These are phyloP conservation scores for Ambrosia hybrid DNA, from an alignment of 140 eudicot genomes.

Conservation along the genomic window DNA sequence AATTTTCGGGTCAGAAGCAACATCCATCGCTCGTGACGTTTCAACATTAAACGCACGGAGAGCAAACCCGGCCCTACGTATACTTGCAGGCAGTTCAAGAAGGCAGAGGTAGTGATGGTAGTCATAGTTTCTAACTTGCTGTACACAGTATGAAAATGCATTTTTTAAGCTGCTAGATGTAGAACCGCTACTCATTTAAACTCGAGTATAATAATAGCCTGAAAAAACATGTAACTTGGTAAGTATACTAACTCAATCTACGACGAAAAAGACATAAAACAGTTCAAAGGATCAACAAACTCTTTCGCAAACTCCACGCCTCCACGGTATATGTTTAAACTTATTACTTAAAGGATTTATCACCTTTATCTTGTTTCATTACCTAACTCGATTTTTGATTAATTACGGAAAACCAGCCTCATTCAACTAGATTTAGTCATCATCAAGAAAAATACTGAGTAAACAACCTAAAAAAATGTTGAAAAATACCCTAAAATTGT, in stretches of 20 bases:
- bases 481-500: too few species aligned
- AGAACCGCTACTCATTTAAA: conserved; percentile 59
- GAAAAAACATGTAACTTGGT: conserved; percentile 20
- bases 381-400: background rate
- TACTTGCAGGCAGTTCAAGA: conserved; percentile 78
- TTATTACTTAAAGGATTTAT: conserved; percentile 1
- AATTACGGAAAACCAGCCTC: background rate
- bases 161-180: conserved; percentile 56
- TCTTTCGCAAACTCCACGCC: conserved; percentile 3
- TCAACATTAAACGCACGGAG: conserved; percentile 93
- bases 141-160: conserved; percentile 92
- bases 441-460: too few species aligned
- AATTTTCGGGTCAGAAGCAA: conserved; percentile 89
- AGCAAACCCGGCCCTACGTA: conserved; percentile 93
- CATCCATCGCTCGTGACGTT: conserved; percentile 87
- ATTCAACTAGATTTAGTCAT: background rate
- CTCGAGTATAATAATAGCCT: conserved; percentile 28
- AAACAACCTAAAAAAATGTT: too few species aligned
- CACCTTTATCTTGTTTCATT: background rate
- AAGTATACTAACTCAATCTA: background rate
- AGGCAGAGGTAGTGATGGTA: conserved; percentile 94
- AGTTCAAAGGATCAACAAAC: conserved; percentile 9
- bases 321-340: conserved; percentile 8
- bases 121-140: conserved; percentile 92
- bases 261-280: background rate